Evolutionary conservation across 1,139 yeast species (phyloP).

Genomic region (Candida glucosophila): DNA sequence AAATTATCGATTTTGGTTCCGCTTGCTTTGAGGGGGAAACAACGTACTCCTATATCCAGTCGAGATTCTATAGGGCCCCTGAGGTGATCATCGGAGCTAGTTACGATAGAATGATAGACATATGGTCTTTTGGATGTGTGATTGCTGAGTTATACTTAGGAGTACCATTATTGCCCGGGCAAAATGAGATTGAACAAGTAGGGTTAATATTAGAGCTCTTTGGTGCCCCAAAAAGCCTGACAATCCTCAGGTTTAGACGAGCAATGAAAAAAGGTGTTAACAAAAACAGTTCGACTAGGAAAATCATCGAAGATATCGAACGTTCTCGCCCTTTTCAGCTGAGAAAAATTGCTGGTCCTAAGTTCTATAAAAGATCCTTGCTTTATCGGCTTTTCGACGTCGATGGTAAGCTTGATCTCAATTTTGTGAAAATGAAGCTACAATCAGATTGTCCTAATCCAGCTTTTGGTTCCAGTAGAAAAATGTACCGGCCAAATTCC

Average conservation of each 20-base stretch:
- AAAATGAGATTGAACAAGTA: constrained; percentile 59
- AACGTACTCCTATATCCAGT: constrained; percentile 52
- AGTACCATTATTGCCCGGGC: constrained; percentile 61
- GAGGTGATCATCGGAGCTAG: constrained; percentile 78
- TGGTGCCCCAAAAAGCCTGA: constrained; percentile 47
- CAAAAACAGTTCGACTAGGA: constrained; percentile 4
- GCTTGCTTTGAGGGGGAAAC: constrained; percentile 42
- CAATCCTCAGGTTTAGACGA: constrained; percentile 22
- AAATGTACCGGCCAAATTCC: constrained; percentile 20
- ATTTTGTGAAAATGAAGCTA: constrained; percentile 18
- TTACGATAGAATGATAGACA: constrained; percentile 61
- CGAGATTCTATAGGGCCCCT: constrained; percentile 63
- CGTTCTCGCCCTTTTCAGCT: constrained; percentile 4
- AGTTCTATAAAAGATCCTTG: constrained; percentile 22
- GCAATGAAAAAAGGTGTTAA: constrained; percentile 15
- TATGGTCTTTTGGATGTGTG: constrained; percentile 75
- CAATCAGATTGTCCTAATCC: no score
- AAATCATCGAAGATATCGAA: constrained; percentile 7
- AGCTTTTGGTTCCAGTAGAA: constrained; percentile 19
- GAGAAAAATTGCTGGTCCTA: constrained; percentile 6
- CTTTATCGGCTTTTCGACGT: constrained; percentile 32
- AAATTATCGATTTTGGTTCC: constrained; percentile 62
- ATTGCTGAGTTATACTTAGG: constrained; percentile 62
- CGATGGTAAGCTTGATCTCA: constrained; percentile 28
- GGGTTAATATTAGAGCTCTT: constrained; percentile 51